Evolutionary conservation across 305 asterid genomes (phyloP), one percentile per base, ranked within the genome.

Genomic region (Fraxinus velutina): DNA sequence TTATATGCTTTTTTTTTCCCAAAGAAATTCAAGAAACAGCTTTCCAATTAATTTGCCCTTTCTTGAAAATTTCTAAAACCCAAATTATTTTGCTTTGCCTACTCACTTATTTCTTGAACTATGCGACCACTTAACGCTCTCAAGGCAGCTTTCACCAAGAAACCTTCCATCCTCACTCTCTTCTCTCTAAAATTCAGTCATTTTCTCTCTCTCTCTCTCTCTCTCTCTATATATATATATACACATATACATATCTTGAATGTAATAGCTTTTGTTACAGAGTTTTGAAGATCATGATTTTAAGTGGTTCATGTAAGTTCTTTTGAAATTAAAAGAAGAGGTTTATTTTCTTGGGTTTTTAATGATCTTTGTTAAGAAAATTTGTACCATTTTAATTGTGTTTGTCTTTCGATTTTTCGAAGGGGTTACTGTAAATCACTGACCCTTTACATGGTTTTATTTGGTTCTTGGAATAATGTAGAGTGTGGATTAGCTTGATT

Each of bases 81-180:
- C 73, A 85, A 52, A 80, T 84, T 84, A 13, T 66, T 66, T 66
- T 66, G 77, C 84, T 82, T 79, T 83, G 64, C 64, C 83, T 82
- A 68, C 84, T 57, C 92, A 91, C 89, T 91, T 87, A 92, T 85
- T 90, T 91, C 92, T 85, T 84, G 60, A 83, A 83, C 91, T 80
- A 79, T 77, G 86, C 84, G 71, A 82, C 81, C 88, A 57, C 88
- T 81, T 85, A 57, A 76, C 86, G 50, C 75, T 57, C 34, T 27
- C 17, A 44, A 78, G 79, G 83, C 80, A 81, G 78, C 86, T 84
- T 88, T 33, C 73, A 30, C 84, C 72, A 66, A 84, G 39, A 55
- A 78, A 47, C 83, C 79, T 82, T 87, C 78, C 82, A 79, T 86
- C 84, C 80, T 79, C 84, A 85, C 85, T 82, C 83, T 78, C 84